Percentiles rank a stretch among this genome's conserved stretches.
phyloP scores from a whole-genome alignment of 345 rosid species.

The Triadica sebifera region DNA sequence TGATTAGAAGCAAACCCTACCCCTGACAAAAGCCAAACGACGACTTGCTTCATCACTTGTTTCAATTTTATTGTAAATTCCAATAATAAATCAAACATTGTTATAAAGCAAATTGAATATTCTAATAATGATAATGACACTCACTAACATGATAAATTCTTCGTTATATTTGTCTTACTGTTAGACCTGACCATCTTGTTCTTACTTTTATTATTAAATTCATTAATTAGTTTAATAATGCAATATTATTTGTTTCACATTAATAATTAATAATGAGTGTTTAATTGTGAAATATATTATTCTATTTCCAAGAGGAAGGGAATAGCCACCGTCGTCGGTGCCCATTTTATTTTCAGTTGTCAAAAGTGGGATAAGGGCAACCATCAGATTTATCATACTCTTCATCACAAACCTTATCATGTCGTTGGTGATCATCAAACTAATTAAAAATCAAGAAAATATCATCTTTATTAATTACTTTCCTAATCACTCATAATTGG shows the following conservation, averaged over 20 bases:
- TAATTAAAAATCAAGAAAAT: too few species aligned
- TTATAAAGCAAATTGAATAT: background rate
- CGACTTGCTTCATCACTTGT: constrained; percentile 26
- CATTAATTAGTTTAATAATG: background rate
- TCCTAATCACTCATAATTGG: too few species aligned
- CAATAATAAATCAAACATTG: background rate
- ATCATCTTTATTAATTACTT: too few species aligned
- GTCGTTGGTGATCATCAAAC: too few species aligned
- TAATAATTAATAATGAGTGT: too few species aligned
- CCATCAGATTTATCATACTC: too few species aligned
- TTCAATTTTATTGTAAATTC: constrained; percentile 4
- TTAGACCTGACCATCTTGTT: constrained; percentile 18
- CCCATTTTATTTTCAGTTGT: too few species aligned
- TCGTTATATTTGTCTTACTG: constrained; percentile 20
- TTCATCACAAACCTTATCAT: too few species aligned
- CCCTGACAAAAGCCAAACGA: constrained; percentile 49
- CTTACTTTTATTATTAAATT: constrained; percentile 7
- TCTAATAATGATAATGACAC: constrained; percentile 32
- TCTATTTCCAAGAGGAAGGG: too few species aligned
- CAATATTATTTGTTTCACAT: background rate
- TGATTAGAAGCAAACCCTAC: constrained; percentile 23
- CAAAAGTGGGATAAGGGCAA: too few species aligned
- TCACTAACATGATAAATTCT: constrained; percentile 34
- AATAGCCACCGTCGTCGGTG: too few species aligned
- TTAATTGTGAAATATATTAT: too few species aligned